Base-by-base conservation (phyloP, 768 basidiomycete species). In the Tubosaeta sp. region DNA sequence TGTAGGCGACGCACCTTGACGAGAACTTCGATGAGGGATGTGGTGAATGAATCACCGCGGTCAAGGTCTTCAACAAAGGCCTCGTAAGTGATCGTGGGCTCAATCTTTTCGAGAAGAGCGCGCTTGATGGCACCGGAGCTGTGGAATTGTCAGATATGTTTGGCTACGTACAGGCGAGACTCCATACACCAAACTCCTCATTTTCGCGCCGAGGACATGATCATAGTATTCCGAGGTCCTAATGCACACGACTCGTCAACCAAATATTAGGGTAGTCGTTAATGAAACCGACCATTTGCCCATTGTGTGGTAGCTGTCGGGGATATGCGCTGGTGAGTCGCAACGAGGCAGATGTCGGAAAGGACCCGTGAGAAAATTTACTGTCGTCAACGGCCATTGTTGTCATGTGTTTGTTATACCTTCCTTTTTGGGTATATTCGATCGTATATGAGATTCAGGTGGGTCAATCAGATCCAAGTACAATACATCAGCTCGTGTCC, bases 21-120 rank as follows among this genome's bases (percentile, higher is more conserved):
- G 40, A 91, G 74, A 43, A 87, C 78, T 53, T 90, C 88, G 51
- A 90, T 70, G 44, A 91, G 64, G 0, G 84, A 78, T 5, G 87
- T 79, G 0, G 88, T 90, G 67, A 91, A 90, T 1, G 86, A 83
- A 64, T 91, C 89, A 14, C 87, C 88, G 21, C 77, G 77, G 62
- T 90, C 87, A 44, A 91, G 71, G 25, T 88, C 86, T 57, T 84
- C 79, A 18, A 90, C 84, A 56, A 91, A 90, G 25, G 77, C 68
- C 66, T 90, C 84, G 62, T 87, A 90, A 48, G 74, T 82, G 54
- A 90, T 88, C 35, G 71, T 69, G 3, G 84, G 77, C 59, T 86
- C 84, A 30, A 61, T 61, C 41, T 81, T 81, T 63, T 90, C 88
- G 24, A 87, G 75, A 52, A 76, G 77, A 24, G 82, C 73, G 48